Conservation (phyloP, 257 asterid genomes). For the Salvia hispanica region DNA sequence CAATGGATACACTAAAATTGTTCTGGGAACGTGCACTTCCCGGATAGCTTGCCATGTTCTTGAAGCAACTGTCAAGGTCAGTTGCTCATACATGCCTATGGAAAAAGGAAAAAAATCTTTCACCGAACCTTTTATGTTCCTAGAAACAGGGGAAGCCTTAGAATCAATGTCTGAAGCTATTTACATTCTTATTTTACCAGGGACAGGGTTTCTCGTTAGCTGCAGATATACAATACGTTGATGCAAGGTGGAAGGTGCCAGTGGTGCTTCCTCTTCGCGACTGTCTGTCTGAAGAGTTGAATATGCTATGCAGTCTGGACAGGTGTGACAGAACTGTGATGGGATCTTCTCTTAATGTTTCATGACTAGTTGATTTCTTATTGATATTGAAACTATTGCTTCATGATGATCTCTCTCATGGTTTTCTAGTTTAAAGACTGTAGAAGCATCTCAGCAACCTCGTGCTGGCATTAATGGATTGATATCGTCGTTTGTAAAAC, state of each 20-base stretch:
- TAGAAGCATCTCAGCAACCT: slow-evolving; percentile 54
- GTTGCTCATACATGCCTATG: not conserved
- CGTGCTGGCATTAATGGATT: slow-evolving; percentile 73
- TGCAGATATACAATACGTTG: slow-evolving; percentile 88
- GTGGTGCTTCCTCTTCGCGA: slow-evolving; percentile 91
- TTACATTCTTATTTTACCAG: slow-evolving; percentile 40
- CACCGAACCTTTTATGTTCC: too few species aligned
- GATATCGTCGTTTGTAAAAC: slow-evolving; percentile 78
- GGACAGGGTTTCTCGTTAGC: slow-evolving; percentile 92
- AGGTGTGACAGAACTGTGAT: slow-evolving; percentile 48
- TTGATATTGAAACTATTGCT: slow-evolving; percentile 29
- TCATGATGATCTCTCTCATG: slow-evolving; percentile 33
- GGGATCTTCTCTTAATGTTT: slow-evolving; percentile 17
- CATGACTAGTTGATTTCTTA: not conserved
- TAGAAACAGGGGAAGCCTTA: too few species aligned
- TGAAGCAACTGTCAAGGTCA: slow-evolving; percentile 94
- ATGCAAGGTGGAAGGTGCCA: slow-evolving; percentile 84
- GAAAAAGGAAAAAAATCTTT: not conserved
- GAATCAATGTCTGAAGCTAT: slow-evolving; percentile 18
- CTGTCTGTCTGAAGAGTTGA: slow-evolving; percentile 77
- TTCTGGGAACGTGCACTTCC: slow-evolving; percentile 55
- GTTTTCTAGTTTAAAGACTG: slow-evolving; percentile 70
- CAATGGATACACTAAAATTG: slow-evolving; percentile 80
- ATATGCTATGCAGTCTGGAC: slow-evolving; percentile 74
- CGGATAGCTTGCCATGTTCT: slow-evolving; percentile 88